These are phyloP conservation scores for Dictyostelium purpureum DNA, from an alignment of 78 protist species.

Conservation along the genomic window DNA sequence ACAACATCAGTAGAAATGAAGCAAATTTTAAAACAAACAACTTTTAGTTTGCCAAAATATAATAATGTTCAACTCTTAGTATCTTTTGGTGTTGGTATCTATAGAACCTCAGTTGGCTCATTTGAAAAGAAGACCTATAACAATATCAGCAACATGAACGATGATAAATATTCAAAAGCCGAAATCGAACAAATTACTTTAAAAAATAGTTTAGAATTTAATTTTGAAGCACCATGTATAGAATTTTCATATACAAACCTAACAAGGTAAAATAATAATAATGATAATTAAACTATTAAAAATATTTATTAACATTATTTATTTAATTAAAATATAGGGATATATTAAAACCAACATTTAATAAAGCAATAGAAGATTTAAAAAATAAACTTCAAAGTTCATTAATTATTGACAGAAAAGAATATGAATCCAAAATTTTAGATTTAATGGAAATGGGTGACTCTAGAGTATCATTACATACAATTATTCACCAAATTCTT, in stretches of 20 bases:
- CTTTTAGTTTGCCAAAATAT: not conserved
- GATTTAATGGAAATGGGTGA: conserved; percentile 32
- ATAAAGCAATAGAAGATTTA: conserved; percentile 12
- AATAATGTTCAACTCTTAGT: not conserved
- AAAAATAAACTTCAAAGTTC: not conserved
- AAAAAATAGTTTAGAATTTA: not conserved
- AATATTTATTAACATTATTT: not conserved
- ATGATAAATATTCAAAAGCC: not conserved
- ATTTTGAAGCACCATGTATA: conserved; percentile 60
- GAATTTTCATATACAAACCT: conserved; percentile 31
- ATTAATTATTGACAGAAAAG: conserved; percentile 2
- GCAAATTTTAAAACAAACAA: conserved; percentile 2
- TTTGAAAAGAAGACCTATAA: conserved; percentile 22
- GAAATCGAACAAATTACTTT: conserved; percentile 14
- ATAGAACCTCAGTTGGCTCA: not conserved
- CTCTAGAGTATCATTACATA: conserved; percentile 17
- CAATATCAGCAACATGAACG: not conserved
- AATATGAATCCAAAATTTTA: conserved; percentile 11
- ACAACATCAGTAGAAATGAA: not conserved
- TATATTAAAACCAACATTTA: not conserved
- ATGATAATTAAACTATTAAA: not conserved
- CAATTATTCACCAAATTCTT: conserved; percentile 58
- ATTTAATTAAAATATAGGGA: not conserved
- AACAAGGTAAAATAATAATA: not conserved
- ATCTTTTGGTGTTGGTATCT: conserved; percentile 58